A percentile compares a stretch with the other conserved stretches of the same genome.
These are phyloP conservation scores for Simplicillium sp. DNA, from an alignment of 2,329 filamentous ascomycete species.

Conservation along the genomic window DNA sequence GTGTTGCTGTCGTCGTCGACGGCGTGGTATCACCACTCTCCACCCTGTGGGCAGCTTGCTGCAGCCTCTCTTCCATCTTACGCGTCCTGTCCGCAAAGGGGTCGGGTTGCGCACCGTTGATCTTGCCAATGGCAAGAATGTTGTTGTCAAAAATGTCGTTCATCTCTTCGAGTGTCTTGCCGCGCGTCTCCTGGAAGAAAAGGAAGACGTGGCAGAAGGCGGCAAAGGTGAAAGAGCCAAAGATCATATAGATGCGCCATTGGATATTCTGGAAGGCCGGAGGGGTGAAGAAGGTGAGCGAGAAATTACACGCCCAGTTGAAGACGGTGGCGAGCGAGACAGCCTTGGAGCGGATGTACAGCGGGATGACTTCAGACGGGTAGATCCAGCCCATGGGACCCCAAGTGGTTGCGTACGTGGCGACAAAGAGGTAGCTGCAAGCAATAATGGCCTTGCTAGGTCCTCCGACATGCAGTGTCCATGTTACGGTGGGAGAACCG, in stretches of 20 bases:
- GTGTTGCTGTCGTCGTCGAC: no score
- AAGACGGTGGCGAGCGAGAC: constrained; percentile 30
- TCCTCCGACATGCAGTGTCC: constrained; percentile 13
- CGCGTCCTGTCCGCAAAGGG: no score
- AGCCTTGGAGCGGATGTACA: constrained; percentile 32
- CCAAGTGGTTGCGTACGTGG: constrained; percentile 30
- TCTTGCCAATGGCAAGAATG: constrained; percentile 10
- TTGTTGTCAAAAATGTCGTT: constrained; percentile 9
- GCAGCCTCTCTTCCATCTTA: no score
- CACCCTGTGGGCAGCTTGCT: no score
- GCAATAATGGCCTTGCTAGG: constrained; percentile 54
- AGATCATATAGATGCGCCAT: constrained; percentile 12
- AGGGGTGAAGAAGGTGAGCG: constrained; percentile 21
- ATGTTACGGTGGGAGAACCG: constrained; percentile 24
- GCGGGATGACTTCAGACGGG: constrained; percentile 35
- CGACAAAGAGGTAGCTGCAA: constrained; percentile 53
- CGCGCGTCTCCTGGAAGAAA: constrained; percentile 9
- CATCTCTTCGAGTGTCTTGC: constrained; percentile 8
- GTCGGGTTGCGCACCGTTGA: no score
- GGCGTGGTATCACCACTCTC: no score
- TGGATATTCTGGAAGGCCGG: constrained; percentile 16
- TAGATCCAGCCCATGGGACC: constrained; percentile 36
- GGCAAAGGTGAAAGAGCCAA: constrained; percentile 7
- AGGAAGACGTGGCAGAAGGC: constrained; percentile 9
- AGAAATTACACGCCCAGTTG: constrained; percentile 24